Evolutionary conservation across 768 basidiomycete genomes (phyloP), one percentile per base, ranked within the genome.

Genomic region (Clathrus columnatus): DNA sequence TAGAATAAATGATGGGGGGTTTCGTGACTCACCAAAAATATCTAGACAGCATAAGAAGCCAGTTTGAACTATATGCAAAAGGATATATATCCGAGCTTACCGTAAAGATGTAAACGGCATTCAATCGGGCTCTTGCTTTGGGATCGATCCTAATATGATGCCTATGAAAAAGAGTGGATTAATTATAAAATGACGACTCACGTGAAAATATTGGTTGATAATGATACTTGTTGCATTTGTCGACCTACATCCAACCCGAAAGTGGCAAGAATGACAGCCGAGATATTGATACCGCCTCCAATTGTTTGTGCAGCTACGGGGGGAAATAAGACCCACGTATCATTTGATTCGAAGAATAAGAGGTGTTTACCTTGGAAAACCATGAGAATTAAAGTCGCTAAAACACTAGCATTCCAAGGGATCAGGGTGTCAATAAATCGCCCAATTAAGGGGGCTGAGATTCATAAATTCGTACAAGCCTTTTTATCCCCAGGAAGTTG

Each of bases 371-470:
- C 46, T 63, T 83, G 82, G 62, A 80, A 82, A 30, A 74, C 58
- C 17, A 80, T 45, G 24, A 82, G 71, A 48, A 68, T 60, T 27
- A 75, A 23, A 5, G 81, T 72, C 7, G 77, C 78, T 44, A 82
- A 62, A 26, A 91, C 70, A 7, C 85, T 80, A 6, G 84, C 84
- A 53, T 84, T 82, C 89, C 89, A 94, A 0, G 85, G 84, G 0
- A 87, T 75, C 29, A 91, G 73, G 5, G 67, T 70, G 68, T 92
- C 90, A 54, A 92, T 77, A 11, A 79, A 60, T 44, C 75, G 77
- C 0, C 91, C 91, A 27, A 81, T 75, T 18, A 89, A 58, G 0
- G 90, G 90, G 0, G 84, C 85, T 55, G 14, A n/a, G 2, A 47
- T 27, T 7, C 18, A 48, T 7, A 10, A 32, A 2, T 27, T n/a